Evolutionary conservation across 1,284 basidiomycete species (phyloP).

Genomic region (Earliella scabrosa): DNA sequence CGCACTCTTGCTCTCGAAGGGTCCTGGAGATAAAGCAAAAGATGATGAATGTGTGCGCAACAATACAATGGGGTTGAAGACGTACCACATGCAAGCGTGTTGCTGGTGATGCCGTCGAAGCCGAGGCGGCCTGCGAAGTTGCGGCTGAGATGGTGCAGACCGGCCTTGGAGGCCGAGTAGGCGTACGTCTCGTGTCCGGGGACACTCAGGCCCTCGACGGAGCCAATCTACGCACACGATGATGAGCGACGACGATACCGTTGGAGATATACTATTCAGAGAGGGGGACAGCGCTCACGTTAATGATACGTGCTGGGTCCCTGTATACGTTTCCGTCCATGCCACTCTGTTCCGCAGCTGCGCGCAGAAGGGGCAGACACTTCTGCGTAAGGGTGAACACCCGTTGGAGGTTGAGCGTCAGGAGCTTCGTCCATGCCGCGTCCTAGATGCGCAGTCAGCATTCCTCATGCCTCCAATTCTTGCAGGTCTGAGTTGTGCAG

Average conservation of each 20-base stretch:
- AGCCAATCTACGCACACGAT: conserved; percentile 57
- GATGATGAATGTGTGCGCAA: background rate
- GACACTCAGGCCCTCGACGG: conserved; percentile 59
- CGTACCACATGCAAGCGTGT: conserved; percentile 69
- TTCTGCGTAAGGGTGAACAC: conserved; percentile 76
- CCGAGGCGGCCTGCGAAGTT: conserved; percentile 67
- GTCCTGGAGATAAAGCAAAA: conserved; percentile 34
- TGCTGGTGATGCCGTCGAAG: conserved; percentile 64
- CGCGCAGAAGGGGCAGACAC: conserved; percentile 62
- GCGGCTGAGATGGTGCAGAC: conserved; percentile 63
- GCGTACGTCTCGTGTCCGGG: conserved; percentile 69
- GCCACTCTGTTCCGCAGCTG: conserved; percentile 51
- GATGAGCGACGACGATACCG: background rate
- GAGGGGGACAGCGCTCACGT: conserved; percentile 42
- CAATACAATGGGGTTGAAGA: conserved; percentile 19
- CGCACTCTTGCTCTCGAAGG: conserved; percentile 56
- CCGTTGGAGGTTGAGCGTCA: conserved; percentile 70
- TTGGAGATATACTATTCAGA: background rate
- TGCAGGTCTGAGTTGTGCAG: background rate
- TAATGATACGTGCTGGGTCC: conserved; percentile 66
- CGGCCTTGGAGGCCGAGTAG: conserved; percentile 71
- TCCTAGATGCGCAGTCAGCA: conserved; percentile 39
- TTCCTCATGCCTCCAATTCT: background rate
- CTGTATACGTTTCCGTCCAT: conserved; percentile 40
- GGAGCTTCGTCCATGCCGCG: conserved; percentile 58